These are phyloP conservation scores for Colletotrichum sp. DNA, from an alignment of 2,329 filamentous ascomycete genomes.

Conservation along the genomic window DNA sequence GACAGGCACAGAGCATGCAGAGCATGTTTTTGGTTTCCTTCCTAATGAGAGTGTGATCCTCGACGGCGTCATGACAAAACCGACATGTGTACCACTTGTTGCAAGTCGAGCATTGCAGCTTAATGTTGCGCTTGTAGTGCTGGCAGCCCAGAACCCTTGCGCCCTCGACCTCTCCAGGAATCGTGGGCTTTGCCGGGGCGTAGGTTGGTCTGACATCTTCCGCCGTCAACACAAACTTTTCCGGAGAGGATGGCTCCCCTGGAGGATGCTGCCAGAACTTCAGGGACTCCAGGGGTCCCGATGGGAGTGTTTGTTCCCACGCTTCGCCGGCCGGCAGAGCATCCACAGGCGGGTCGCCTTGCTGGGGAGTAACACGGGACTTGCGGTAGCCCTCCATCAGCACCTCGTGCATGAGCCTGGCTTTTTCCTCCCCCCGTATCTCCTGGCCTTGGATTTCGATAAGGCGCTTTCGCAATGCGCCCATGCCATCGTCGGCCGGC, in stretches of 20 bases:
- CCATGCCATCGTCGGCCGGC: constrained; percentile 83
- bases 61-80: constrained; percentile 86
- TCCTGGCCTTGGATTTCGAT: constrained; percentile 69
- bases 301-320: constrained; percentile 45
- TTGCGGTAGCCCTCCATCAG: constrained; percentile 71
- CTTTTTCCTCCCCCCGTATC: constrained; percentile 68
- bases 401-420: constrained; percentile 72
- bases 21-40: constrained; percentile 93
- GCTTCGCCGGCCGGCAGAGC: constrained; percentile 24
- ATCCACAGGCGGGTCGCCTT: background rate
- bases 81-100: constrained; percentile 93
- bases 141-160: constrained; percentile 72
- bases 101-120: constrained; percentile 91
- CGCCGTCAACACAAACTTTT: constrained; percentile 57
- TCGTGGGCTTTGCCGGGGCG: constrained; percentile 57
- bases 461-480: constrained; percentile 68
- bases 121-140: constrained; percentile 96
- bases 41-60: constrained; percentile 80
- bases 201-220: constrained; percentile 73
- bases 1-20: constrained; percentile 91
- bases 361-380: constrained; percentile 28
- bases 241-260: constrained; percentile 40
- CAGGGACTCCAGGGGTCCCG: constrained; percentile 56
- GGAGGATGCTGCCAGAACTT: constrained; percentile 63
- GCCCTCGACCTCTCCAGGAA: constrained; percentile 49